These are phyloP conservation scores for Penicillium coprophilum DNA, from an alignment of 495 filamentous ascomycete species.

Conservation along the genomic window DNA sequence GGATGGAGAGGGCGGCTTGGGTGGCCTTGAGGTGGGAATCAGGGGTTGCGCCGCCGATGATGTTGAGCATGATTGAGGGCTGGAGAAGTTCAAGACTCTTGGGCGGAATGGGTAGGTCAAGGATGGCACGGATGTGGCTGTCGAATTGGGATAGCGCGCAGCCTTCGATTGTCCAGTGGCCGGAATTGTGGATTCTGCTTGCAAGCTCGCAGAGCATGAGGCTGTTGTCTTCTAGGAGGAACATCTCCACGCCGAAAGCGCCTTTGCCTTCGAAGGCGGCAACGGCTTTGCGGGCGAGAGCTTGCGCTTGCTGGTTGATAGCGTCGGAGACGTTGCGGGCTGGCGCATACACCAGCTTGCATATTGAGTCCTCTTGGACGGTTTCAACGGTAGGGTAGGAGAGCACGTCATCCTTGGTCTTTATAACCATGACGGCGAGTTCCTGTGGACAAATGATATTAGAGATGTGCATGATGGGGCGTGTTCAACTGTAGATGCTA, in stretches of 20 bases:
- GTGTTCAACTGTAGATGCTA: constrained; percentile 11
- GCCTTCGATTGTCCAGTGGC: constrained; percentile 96
- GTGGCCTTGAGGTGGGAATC: constrained; percentile 70
- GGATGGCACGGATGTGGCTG: constrained; percentile 82
- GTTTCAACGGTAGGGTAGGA: constrained; percentile 93
- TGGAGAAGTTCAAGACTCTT: constrained; percentile 60
- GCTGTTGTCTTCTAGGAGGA: constrained; percentile 72
- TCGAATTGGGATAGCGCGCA: constrained; percentile 89
- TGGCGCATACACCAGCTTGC: constrained; percentile 88
- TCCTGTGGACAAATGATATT: constrained; percentile 47
- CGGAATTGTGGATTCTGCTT: constrained; percentile 94
- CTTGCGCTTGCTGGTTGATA: constrained; percentile 64
- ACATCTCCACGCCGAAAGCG: constrained; percentile 97
- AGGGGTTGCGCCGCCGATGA: constrained; percentile 73
- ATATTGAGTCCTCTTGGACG: constrained; percentile 90
- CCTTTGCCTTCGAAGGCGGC: constrained; percentile 81
- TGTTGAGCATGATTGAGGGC: constrained; percentile 92
- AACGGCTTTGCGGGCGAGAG: constrained; percentile 76
- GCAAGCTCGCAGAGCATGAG: constrained; percentile 91
- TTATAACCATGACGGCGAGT: constrained; percentile 90
- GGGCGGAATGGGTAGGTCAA: constrained; percentile 69
- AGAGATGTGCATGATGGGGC: not conserved
- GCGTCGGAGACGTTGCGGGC: constrained; percentile 66
- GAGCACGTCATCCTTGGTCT: constrained; percentile 75
- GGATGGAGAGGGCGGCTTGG: constrained; percentile 59